phyloP scores from a whole-genome alignment of 345 rosid genomes.

The Populus davidiana region DNA sequence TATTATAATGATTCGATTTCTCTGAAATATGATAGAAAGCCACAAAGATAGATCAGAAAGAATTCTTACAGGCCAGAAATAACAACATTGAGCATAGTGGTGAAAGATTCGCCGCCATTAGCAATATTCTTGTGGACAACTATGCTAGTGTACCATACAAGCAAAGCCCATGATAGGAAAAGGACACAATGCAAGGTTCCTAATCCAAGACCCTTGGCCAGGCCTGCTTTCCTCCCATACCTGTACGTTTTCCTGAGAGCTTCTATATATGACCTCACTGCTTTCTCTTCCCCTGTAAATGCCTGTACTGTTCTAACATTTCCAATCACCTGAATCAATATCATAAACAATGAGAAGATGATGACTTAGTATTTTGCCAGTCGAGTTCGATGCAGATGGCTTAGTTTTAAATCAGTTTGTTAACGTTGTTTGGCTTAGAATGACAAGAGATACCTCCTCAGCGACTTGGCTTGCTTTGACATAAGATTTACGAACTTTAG shows the following conservation, averaged over 20 bases:
- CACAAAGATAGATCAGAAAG: not conserved
- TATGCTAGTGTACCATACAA: constrained; percentile 87
- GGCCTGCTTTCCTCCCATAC: constrained; percentile 81
- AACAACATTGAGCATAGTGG: constrained; percentile 98
- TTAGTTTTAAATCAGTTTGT: not conserved
- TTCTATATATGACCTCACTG: constrained; percentile 61
- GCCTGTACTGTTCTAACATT: constrained; percentile 98
- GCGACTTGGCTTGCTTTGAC: constrained; percentile 95
- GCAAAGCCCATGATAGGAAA: constrained; percentile 90
- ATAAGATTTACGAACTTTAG: constrained; percentile 73
- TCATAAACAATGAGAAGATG: not conserved
- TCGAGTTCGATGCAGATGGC: not conserved
- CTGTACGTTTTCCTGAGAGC: constrained; percentile 68
- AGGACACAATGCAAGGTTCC: constrained; percentile 82
- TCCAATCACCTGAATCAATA: constrained; percentile 62
- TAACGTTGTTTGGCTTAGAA: not conserved
- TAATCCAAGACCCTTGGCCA: constrained; percentile 87
- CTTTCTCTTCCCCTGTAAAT: constrained; percentile 87
- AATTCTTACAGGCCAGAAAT: constrained; percentile 87
- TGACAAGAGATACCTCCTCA: constrained; percentile 66
- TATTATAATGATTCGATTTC: not conserved
- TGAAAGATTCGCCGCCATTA: constrained; percentile 86
- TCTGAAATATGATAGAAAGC: not conserved
- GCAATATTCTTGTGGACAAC: constrained; percentile 80
- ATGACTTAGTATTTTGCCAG: not conserved